Percentiles rank a stretch among this genome's conserved stretches.
phyloP scores from a whole-genome alignment of 140 eudicot genomes.

The Anethum foeniculum region DNA sequence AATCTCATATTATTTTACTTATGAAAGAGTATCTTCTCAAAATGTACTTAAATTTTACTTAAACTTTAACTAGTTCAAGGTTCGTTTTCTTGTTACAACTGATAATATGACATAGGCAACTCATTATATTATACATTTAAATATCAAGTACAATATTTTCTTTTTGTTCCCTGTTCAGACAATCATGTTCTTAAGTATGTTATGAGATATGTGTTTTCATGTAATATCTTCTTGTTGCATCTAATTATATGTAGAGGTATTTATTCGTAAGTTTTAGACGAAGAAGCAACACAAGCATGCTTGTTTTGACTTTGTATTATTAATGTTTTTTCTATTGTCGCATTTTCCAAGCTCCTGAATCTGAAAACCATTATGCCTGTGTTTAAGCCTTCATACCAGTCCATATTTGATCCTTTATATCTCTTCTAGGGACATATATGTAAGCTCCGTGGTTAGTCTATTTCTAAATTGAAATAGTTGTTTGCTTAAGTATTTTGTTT shows the following conservation, averaged over 20 bases:
- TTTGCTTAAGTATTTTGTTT: constrained; percentile 7
- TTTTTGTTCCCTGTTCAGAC: neutral
- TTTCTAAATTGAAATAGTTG: neutral
- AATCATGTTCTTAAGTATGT: neutral
- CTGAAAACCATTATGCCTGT: neutral
- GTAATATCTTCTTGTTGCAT: neutral
- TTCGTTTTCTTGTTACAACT: neutral
- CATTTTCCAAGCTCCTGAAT: neutral
- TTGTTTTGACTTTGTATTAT: too few relatives aligned
- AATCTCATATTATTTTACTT: too few relatives aligned
- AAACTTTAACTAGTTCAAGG: neutral
- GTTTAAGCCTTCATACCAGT: neutral
- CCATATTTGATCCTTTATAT: neutral
- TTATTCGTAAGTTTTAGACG: too few relatives aligned
- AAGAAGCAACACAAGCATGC: too few relatives aligned
- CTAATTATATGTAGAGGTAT: too few relatives aligned
- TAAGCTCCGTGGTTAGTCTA: neutral
- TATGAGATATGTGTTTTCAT: neutral
- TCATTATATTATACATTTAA: neutral
- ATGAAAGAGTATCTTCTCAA: neutral
- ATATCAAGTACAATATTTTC: neutral
- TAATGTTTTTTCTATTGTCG: neutral
- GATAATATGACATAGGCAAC: neutral
- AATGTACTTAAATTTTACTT: neutral
- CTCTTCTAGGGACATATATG: neutral